These are phyloP conservation scores for Aspergillus pseudotamarii DNA, from an alignment of 2,329 filamentous ascomycete genomes.

Conservation along the genomic window DNA sequence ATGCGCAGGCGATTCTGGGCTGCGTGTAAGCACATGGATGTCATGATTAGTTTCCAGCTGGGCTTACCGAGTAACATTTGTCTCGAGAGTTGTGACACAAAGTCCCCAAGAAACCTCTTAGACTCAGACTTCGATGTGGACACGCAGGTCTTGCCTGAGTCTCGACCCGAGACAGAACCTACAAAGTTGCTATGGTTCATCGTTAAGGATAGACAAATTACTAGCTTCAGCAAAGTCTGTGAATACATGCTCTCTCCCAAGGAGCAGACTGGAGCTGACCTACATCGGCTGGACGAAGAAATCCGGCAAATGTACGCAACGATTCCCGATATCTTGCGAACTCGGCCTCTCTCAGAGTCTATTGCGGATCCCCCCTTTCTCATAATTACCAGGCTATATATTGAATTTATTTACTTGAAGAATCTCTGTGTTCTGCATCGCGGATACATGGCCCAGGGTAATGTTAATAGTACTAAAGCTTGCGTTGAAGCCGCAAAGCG, in stretches of 20 bases:
- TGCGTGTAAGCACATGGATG: background rate
- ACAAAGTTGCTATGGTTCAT: background rate
- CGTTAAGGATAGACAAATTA: background rate
- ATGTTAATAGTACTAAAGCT: background rate
- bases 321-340: background rate
- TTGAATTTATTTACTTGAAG: background rate
- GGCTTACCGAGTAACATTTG: background rate
- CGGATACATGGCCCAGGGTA: background rate
- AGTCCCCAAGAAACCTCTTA: background rate
- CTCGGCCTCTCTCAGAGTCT: background rate
- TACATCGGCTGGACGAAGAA: background rate
- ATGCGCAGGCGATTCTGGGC: background rate
- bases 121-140: background rate
- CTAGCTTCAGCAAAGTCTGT: background rate
- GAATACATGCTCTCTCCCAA: background rate
- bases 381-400: background rate
- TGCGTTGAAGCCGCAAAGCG: background rate
- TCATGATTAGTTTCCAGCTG: background rate
- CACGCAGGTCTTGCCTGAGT: background rate
- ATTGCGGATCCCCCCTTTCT: background rate
- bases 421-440: background rate
- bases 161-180: background rate
- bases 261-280: background rate
- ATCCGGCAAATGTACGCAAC: background rate
- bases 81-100: background rate